Evolutionary conservation across 192 early-diverging fungal genomes (phyloP), one percentile per base, ranked within the genome.

Genomic region (Coemansia sp.): DNA sequence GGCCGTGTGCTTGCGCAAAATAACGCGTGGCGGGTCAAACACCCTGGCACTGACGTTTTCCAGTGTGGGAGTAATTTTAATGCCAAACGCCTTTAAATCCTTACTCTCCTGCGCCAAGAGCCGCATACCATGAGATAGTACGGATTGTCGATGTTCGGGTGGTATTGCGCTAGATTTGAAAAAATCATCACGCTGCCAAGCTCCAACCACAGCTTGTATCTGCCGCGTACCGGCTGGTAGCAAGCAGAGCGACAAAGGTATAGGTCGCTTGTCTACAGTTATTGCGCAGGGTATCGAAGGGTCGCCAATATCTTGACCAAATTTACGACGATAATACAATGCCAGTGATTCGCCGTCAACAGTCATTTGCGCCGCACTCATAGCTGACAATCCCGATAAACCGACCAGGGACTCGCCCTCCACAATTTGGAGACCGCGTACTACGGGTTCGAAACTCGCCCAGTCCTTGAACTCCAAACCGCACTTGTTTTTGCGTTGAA

Each of bases 161-260:
- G 6, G 11, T 11, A 73, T 2, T 11, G 50, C 60, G 30, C 71
- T 61, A 4, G 24, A 32, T 16, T 35, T 0, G 18, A 62, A 8
- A 9, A 73, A 22, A 5, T 32, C 34, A 2, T 41, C 45, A 9
- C 65, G 64, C 61, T 73, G 71, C 56, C 62, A 61, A 0, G 63
- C n/a, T 2, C 40, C 61, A 13, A 73, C 18, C 49, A 35, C 38
- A 2, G 34, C 18, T 39, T 69, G 32, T 1, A 64, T 30, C 43
- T 66, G 59, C 3, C 45, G 32, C 15, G 5, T 39, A 9, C 18
- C 24, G 30, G 35, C 18, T n/a, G 22, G 49, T 9, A 62, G 22
- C n/a, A 29, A 20, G 43, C 68, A 73, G 10, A 64, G 60, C 22
- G 34, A 45, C 10, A 79, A 27, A 7, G 71, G 68, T 13, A 79